Evolutionary conservation across 2,329 filamentous ascomycete species (phyloP), one percentile per base, ranked within the genome.

Genomic region (Achaetomium macrosporum): DNA sequence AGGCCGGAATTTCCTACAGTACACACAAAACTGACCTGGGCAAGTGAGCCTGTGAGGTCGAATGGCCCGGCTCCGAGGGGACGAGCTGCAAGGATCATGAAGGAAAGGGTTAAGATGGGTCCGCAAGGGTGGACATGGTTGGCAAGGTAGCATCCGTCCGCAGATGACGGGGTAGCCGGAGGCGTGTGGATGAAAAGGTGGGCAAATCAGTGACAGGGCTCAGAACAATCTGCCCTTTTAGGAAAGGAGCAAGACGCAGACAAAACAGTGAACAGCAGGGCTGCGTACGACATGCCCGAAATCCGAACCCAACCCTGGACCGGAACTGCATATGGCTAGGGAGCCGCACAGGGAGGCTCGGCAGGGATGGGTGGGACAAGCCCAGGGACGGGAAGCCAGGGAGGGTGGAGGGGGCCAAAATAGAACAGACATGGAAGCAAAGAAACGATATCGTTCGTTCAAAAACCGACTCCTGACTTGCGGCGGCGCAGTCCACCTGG

Each of bases 1-100:
- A 71, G 73, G 71, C 74, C 73, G 73, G 72, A 66, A 69, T 72
- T 51, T 68, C 68, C 73, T 71, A 75, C 73, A 74, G 25, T 25
- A 25, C 25, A 25, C 7, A 25, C 25, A 65, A 63, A 15, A 63
- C 63, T 64, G 63, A 63, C 64, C 61, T 61, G 59, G 60, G 8
- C 35, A 37, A 8, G 15, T 8, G 13, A 37, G 62, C 65, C 64
- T 66, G 63, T 66, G 65, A 60, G 60, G 61, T 63, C 58, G 58
- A 60, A 61, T 64, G 62, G 69, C 67, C 42, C 64, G 64, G 64
- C 66, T 67, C 53, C 59, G 65, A 65, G 65, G 63, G 65, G 65
- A 64, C 63, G 63, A 61, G 57, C 59, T 63, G 64, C 68, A 67
- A 67, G 69, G 69, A 68, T 70, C 52, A 63, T 11, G 19, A 19